These are phyloP conservation scores for Arthroderma sp. DNA, from an alignment of 2,329 filamentous ascomycete genomes.

Conservation along the genomic window DNA sequence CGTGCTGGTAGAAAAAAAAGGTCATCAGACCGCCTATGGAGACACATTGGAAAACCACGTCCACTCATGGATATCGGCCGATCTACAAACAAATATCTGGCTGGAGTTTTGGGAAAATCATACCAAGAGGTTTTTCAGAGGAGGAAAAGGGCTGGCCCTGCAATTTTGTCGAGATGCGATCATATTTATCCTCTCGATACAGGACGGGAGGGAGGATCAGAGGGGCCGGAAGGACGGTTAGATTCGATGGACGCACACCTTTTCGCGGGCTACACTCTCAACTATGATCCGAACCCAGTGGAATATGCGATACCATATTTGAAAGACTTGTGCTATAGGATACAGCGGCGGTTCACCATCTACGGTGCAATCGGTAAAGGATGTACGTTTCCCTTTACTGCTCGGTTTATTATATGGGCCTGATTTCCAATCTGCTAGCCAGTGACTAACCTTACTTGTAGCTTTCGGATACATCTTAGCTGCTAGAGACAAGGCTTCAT, in stretches of 20 bases:
- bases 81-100: neutral
- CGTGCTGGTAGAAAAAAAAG: too few relatives aligned
- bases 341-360: conserved; percentile 4
- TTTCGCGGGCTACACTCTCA: too few relatives aligned
- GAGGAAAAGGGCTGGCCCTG: neutral
- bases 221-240: too few relatives aligned
- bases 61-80: neutral
- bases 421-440: neutral
- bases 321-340: conserved; percentile 1
- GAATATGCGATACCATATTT: neutral
- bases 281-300: too few relatives aligned
- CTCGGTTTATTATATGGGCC: neutral
- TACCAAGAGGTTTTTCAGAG: neutral
- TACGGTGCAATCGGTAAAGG: conserved; percentile 7
- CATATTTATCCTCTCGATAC: neutral
- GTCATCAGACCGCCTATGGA: too few relatives aligned
- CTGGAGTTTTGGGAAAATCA: neutral
- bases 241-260: too few relatives aligned
- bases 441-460: neutral
- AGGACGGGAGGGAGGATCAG: neutral
- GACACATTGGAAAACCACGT: neutral
- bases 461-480: conserved; percentile 1
- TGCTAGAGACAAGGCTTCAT: neutral
- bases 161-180: neutral
- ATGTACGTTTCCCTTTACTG: conserved; percentile 4